These are phyloP conservation scores for Haemoproteus tartakovskyi DNA, from an alignment of 169 alveolate species.

Conservation along the genomic window DNA sequence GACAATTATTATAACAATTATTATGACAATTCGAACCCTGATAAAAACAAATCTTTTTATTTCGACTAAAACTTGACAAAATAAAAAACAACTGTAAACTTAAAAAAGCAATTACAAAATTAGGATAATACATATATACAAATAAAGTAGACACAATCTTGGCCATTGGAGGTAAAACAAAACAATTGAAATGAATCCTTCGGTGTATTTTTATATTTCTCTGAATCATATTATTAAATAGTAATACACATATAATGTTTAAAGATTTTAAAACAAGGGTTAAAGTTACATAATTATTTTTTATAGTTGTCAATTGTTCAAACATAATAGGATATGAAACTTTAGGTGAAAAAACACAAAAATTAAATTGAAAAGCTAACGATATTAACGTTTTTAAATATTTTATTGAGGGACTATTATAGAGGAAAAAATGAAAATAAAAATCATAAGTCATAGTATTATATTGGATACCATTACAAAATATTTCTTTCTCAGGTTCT, in stretches of 20 bases:
- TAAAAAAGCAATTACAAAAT: constrained; percentile 32
- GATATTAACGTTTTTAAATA: constrained; percentile 37
- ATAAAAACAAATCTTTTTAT: constrained; percentile 2
- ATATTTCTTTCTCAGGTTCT: constrained; percentile 3
- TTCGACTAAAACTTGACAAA: constrained; percentile 32
- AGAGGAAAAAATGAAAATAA: constrained; percentile 24
- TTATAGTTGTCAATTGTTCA: constrained; percentile 21
- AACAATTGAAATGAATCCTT: constrained; percentile 39
- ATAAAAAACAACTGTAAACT: constrained; percentile 52
- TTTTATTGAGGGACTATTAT: constrained; percentile 25
- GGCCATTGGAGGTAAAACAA: constrained; percentile 46
- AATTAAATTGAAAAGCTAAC: constrained; percentile 35
- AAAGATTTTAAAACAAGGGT: constrained; percentile 13
- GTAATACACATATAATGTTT: constrained; percentile 42
- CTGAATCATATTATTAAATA: constrained; percentile 37
- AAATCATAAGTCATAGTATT: constrained; percentile 35
- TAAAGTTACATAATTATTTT: constrained; percentile 14
- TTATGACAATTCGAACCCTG: too few relatives aligned
- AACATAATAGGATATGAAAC: constrained; percentile 37
- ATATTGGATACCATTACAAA: constrained; percentile 7
- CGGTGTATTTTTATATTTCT: constrained; percentile 39
- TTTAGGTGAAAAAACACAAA: constrained; percentile 50
- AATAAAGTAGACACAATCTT: constrained; percentile 27
- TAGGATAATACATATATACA: constrained; percentile 27
- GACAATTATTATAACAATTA: too few relatives aligned